Conservation (phyloP, 352 stramenopile species). For the Phytophthora foliorum region DNA sequence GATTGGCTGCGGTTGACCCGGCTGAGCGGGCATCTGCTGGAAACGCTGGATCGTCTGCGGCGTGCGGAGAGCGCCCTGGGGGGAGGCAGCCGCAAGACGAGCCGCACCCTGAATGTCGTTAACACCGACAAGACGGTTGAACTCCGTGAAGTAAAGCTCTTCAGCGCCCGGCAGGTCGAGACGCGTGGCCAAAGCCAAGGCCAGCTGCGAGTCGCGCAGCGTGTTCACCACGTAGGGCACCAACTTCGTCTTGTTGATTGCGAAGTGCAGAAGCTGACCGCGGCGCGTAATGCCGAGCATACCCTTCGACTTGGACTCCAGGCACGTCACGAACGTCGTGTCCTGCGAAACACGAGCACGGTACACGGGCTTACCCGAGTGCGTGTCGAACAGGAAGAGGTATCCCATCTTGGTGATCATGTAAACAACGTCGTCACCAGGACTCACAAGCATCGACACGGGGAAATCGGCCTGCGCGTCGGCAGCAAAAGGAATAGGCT, state of each 20-base stretch:
- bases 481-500: slow-evolving; percentile 96
- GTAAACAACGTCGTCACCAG: slow-evolving; percentile 96
- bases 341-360: slow-evolving; percentile 97
- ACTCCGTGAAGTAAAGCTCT: slow-evolving; percentile 98
- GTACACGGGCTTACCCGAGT: slow-evolving; percentile 99
- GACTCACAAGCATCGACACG: slow-evolving; percentile 96
- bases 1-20: slow-evolving; percentile 97
- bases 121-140: slow-evolving; percentile 94
- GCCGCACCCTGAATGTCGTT: slow-evolving; percentile 88
- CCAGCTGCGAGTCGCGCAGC: slow-evolving; percentile 96
- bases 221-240: slow-evolving; percentile 99
- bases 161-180: slow-evolving; percentile 98
- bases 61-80: slow-evolving; percentile 94
- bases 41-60: slow-evolving; percentile 99
- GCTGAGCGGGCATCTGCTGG: slow-evolving; percentile 97
- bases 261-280: slow-evolving; percentile 97
- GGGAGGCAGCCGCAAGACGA: slow-evolving; percentile 93
- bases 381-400: slow-evolving; percentile 99
- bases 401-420: slow-evolving; percentile 99
- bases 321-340: slow-evolving; percentile 97
- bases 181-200: slow-evolving; percentile 95
- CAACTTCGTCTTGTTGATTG: slow-evolving; percentile 98
- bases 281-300: slow-evolving; percentile 99
- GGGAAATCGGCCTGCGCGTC: slow-evolving; percentile 99
- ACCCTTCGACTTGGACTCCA: slow-evolving; percentile 94